Base-by-base conservation (phyloP, 2,329 filamentous ascomycete genomes). In the Simplicillium sp. region DNA sequence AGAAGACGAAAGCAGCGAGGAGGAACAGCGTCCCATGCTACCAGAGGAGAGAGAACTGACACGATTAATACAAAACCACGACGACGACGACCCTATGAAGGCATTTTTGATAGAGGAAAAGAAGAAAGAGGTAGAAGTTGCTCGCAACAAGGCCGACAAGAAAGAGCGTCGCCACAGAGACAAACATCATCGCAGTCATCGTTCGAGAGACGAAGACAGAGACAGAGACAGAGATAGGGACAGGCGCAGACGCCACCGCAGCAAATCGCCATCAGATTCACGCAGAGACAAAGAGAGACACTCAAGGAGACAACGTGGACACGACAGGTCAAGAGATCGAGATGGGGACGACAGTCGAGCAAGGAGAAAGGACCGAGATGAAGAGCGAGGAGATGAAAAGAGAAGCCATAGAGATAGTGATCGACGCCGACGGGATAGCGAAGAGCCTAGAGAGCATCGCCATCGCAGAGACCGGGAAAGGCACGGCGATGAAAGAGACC, bases 51-150 rank as follows among this genome's bases (percentile, higher is more conserved):
- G 70, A 41, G 89, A 97, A 57, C 64, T 97, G 38, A 77, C 78
- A 38, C 73, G 79, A 35, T 60, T 97, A 42, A 78, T 94, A 39
- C 67, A 75, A 40, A 81, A 90, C 13, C 84, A 94, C 48, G 92
- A 97, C 49, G 89, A 96, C 17, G 90, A 97, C 46, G 92, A 98
- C 59, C 92, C 92, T 0, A 98, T 98, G 92, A 96, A 95, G 63
- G 80, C 78, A 31, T 96, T 86, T 53, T 58, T 97, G 48, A 80
- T 96, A 39, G 77, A 90, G 48, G 84, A 94, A 63, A 96, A 97
- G 73, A 88, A 85, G 62, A 87, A 87, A 57, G 87, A 95, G 58
- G 76, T 95, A 11, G 79, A 84, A 41, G 74, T 76, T 44, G 89
- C 87, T 3, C 62, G 50, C 68, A 70, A 73, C 61, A 54, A 63